Conservation (phyloP, 1,139 yeast genomes). For the Diutina sp. region DNA sequence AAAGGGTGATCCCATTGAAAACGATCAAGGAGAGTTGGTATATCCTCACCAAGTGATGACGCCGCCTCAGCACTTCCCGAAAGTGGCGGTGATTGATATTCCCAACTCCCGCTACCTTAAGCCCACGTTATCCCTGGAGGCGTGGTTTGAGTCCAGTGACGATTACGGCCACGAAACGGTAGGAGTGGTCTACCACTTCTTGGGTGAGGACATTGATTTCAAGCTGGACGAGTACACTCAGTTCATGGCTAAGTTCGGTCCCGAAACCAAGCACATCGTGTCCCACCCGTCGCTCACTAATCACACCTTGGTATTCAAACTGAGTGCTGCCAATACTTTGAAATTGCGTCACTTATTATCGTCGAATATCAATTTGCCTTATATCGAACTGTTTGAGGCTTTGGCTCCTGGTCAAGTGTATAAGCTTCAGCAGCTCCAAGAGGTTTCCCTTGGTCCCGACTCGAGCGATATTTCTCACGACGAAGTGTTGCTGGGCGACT, state of each 20-base stretch:
- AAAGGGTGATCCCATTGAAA: slow-evolving; percentile 27
- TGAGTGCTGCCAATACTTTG: slow-evolving; percentile 40
- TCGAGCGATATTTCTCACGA: slow-evolving; percentile 14
- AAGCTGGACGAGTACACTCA: slow-evolving; percentile 29
- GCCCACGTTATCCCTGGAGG: slow-evolving; percentile 21
- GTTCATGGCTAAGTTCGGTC: slow-evolving; percentile 36
- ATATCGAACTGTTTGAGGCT: slow-evolving; percentile 12
- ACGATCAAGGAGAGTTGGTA: slow-evolving; percentile 47
- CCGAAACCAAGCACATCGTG: slow-evolving; percentile 45
- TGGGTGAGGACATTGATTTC: slow-evolving; percentile 54
- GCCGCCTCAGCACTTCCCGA: slow-evolving; percentile 41
- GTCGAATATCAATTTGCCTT: slow-evolving; percentile 39
- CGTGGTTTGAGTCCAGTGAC: slow-evolving; percentile 14
- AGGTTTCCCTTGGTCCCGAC: slow-evolving; percentile 14
- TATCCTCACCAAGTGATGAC: slow-evolving; percentile 66
- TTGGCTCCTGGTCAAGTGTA: slow-evolving; percentile 8
- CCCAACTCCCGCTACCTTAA: slow-evolving; percentile 45
- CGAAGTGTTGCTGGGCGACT: slow-evolving; percentile 13
- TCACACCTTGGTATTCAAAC: slow-evolving; percentile 44
- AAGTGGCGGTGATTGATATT: slow-evolving; percentile 60
- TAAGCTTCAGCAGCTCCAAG: slow-evolving; percentile 22
- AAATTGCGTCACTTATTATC: slow-evolving; percentile 46
- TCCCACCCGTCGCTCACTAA: slow-evolving; percentile 58
- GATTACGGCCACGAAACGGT: slow-evolving; percentile 21
- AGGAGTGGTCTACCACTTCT: slow-evolving; percentile 58